Evolutionary conservation across 768 basidiomycete species (phyloP), one percentile per base, ranked within the genome.

Genomic region (Mycena albidolilacea): DNA sequence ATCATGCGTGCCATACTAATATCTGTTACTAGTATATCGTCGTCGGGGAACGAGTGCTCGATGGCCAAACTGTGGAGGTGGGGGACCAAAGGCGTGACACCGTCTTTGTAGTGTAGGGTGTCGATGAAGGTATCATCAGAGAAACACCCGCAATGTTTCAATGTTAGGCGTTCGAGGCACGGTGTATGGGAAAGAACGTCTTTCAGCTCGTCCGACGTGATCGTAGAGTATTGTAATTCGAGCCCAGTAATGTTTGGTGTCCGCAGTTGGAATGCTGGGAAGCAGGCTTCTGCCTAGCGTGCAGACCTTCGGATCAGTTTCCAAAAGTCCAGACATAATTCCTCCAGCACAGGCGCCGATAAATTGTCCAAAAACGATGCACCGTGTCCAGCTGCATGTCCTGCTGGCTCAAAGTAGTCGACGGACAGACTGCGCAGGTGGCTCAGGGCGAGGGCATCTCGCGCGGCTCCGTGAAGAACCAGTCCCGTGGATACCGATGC

Each of bases 221-320:
- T 5, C 14, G 6, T 7, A 11, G 43, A 17, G 8, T 3, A 62
- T 5, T 1, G 10, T 10, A 62, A 15, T 11, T 21, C 11, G 44
- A 62, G 61, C 12, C 7, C 12, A 44, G 43, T 62, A 17, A 62
- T 35, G 19, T 62, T 30, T 8, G 61, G 61, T 11, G 30, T 30
- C 23, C 44, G 61, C 5, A 30, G 61, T 44, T 44, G 60, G 60
- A 61, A 61, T 15, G 41, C 60, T 12, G 41, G 43, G 21, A 61
- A 61, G 14, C 15, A 10, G 41, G 41, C 23, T 11, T 43, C 10
- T 23, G n/a, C 15, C 60, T n/a, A 61, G 46, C 7, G 17, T 48
- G 0, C 1, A 17, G 19, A 15, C 8, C 35, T 3, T 0, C 7
- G 7, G n/a, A 6, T 3, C 14, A 7, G 0, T 0, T 23, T 19